Evolutionary conservation across 768 basidiomycete species (phyloP), one percentile per base, ranked within the genome.

Genomic region (Agaricus blazei): DNA sequence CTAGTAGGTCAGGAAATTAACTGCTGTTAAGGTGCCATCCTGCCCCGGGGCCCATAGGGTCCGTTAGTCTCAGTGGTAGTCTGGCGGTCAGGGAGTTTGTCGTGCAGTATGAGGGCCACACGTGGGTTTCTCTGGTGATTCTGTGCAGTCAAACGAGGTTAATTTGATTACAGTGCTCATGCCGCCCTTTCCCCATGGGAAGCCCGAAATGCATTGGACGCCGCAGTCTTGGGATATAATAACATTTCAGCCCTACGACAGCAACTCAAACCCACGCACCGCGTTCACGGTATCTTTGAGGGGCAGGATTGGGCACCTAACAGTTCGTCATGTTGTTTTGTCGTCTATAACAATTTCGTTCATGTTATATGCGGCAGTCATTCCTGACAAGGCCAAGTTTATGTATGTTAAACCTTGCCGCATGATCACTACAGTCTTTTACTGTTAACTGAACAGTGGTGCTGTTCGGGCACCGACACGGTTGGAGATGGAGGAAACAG

Each of bases 151-250:
- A n/a, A 37, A 4, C 3, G 24, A 9, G 12, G 37, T 23, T n/a
- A 19, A 49, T 3, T 15, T 28, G n/a, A 34, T 31, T n/a, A 1
- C 53, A 90, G 88, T 11, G 88, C 90, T 3, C 90, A 90, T 64
- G 89, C 88, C 3, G 84, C 83, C 1, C 72, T 88, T 27, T 86
- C 85, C 23, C 91, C 90, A 26, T 93, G 91, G 90, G 87, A 92
- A 66, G 91, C 90, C 1, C 76, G 75, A 57, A 93, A 93, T 59
- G 85, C 91, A 1, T 69, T 93, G 11, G 92, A 95, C 64, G 93
- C 93, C 0, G 90, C 90, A n/a, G 87, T 93, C 4, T 75, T 91
- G 3, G 87, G 88, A 3, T 93, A 94, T 64, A 87, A 80, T 48
- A 88, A 84, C 51, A 83, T 94, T 28, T 84, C 88, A 0, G 82